phyloP scores from a whole-genome alignment of 164 flowering plant genomes.

The Echeveria elegans region DNA sequence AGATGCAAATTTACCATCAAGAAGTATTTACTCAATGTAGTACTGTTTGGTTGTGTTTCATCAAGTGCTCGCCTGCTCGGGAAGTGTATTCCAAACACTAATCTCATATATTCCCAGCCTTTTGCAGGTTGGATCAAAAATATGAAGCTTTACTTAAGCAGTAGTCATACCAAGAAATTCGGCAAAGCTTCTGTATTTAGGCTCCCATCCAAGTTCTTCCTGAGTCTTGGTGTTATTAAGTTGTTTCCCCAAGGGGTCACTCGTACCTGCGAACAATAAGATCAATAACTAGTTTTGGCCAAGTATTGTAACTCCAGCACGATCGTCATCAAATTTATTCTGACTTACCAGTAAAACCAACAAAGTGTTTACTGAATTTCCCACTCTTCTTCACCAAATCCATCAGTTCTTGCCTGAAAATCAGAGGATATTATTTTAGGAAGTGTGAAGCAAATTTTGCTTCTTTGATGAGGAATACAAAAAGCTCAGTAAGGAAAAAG shows the following conservation, averaged over 20 bases:
- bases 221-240: slow-evolving; percentile 57
- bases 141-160: no score
- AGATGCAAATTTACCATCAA: no score
- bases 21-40: no score
- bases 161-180: slow-evolving; percentile 34
- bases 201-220: slow-evolving; percentile 66
- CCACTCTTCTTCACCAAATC: slow-evolving; percentile 72
- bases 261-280: slow-evolving; percentile 37
- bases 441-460: background rate
- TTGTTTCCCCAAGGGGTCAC: slow-evolving; percentile 58
- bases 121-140: no score
- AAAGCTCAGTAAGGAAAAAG: background rate
- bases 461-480: background rate
- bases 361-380: slow-evolving; percentile 58
- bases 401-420: no score
- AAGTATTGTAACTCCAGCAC: background rate
- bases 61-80: no score
- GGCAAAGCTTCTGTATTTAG: slow-evolving; percentile 58
- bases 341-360: slow-evolving; percentile 40
- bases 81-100: no score
- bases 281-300: background rate
- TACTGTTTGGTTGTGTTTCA: no score
- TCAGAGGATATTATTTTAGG: no score
- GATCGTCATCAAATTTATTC: background rate
- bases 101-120: no score